phyloP scores from a whole-genome alignment of 495 filamentous ascomycete genomes.

The Daldinia concentrica region DNA sequence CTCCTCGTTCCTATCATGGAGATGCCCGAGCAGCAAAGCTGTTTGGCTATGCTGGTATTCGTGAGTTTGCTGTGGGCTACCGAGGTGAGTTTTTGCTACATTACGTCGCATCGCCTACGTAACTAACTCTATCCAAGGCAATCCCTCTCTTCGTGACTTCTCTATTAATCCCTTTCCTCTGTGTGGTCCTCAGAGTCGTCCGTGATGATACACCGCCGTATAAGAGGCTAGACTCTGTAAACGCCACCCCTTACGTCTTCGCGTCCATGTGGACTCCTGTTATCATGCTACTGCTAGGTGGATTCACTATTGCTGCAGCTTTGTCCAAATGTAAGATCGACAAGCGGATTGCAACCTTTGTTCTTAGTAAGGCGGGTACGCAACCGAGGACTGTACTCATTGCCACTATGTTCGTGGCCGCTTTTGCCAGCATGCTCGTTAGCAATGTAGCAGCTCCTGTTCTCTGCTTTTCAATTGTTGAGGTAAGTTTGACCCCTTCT shows the following conservation, averaged over 20 bases:
- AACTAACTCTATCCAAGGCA: conserved; percentile 63
- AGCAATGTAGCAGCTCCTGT: conserved; percentile 98
- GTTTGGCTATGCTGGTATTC: conserved; percentile 90
- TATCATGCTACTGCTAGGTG: conserved; percentile 97
- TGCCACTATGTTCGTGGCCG: conserved; percentile 98
- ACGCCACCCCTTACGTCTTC: conserved; percentile 83
- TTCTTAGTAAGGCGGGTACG: conserved; percentile 96
- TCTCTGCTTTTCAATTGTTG: conserved; percentile 97
- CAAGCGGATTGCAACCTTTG: conserved; percentile 94
- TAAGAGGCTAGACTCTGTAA: conserved; percentile 73
- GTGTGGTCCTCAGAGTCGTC: conserved; percentile 85
- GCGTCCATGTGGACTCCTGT: conserved; percentile 98
- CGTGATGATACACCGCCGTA: conserved; percentile 76
- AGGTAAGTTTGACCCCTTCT: conserved; percentile 58
- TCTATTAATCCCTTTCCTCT: conserved; percentile 91
- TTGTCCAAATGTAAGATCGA: conserved; percentile 98
- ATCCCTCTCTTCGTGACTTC: conserved; percentile 98
- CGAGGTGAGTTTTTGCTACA: conserved; percentile 67
- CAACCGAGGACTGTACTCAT: conserved; percentile 86
- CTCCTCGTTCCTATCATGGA: conserved; percentile 81
- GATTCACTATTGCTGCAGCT: conserved; percentile 94
- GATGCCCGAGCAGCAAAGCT: conserved; percentile 90
- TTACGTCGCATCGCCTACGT: background rate
- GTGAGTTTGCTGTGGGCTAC: conserved; percentile 97
- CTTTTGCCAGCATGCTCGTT: conserved; percentile 98